Base-by-base conservation (phyloP, 163 green algal genomes). In the Chlorella variabilis region DNA sequence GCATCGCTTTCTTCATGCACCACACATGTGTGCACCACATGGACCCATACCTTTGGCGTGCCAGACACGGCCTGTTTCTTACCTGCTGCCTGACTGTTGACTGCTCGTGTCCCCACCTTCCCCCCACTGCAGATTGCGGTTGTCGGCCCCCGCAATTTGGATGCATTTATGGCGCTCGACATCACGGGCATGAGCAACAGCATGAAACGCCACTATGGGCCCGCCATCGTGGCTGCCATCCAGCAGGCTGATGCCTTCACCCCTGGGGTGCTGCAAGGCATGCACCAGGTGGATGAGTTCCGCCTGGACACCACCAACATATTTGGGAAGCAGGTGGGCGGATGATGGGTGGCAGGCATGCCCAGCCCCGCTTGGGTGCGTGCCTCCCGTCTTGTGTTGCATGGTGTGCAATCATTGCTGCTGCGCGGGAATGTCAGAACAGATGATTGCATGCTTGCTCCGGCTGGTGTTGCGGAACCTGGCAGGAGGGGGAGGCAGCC, bases 131-230 rank as follows among this genome's bases (percentile, higher is more conserved):
- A 82, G 76, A 66, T 82, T 61, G 76, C 76, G 27, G 29, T 21
- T 25, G 33, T 41, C 7, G 67, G 61, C 27, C 49, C 66, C 34
- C 38, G 65, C 5, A 61, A 23, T 39, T 83, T 59, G 36, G 77
- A 54, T 54, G 45, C 45, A 54, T n/a, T n/a, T n/a, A n/a, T n/a
- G 45, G 11, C n/a, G 3, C 39, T 71, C 65, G 33, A 63, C 23
- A 56, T 75, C 63, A 65, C 38, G 4, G 78, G 78, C 51, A 41
- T 84, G 67, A 71, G 66, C 49, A 20, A 65, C n/a, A 33, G 42
- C 63, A 78, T 84, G 67, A 84, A 84, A 59, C 69, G 59, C 21
- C 38, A 78, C 29, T 78, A 74, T 5, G 78, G 78, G 0, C 51
- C 11, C 2, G n/a, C 51, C 18, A 81, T 81, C 39, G 48, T 81